Base-by-base conservation (phyloP, 2,329 filamentous ascomycete genomes). In the Leptographium wingfieldii region DNA sequence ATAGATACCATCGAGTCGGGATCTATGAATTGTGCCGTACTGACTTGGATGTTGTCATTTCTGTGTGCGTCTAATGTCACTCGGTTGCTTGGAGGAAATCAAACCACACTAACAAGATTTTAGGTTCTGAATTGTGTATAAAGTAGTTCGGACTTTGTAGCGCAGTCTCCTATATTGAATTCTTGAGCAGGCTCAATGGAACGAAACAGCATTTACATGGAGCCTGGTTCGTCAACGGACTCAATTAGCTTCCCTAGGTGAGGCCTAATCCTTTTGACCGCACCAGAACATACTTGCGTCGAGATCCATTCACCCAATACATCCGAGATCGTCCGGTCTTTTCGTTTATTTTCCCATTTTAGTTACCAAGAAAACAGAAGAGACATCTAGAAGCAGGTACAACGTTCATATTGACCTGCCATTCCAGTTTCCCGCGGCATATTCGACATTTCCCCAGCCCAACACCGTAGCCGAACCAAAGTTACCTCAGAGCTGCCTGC, bases 331-430 rank as follows among this genome's bases (percentile, higher is more conserved):
- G 3, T 55, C 9, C 12, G 19, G 19, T 11, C 9, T 33, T 35
- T n/a, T 31, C 3, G 3, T 55, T 55, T 25, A 57, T 60, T 57
- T 60, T 49, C 35, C 43, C 33, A 48, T 49, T 51, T 58, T 59
- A 60, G 56, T 60, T 57, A 57, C 56, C 40, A 52, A 57, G 55
- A 57, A 54, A 53, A 46, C 12, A 29, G 12, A 29, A 5, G 27
- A 60, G 38, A 52, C 54, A 56, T 46, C 43, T 35, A 53, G 35
- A 49, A 57, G 5, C 56, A 35, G 55, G 55, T 4, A 35, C 16
- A 48, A 16, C 2, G 12, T 33, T 46, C 14, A n/a, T 16, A 40
- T 43, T 29, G 14, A 27, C 55, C 55, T 31, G 55, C 27, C 27
- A n/a, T 56, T 27, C 40, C 27, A 25, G 52, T 55, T 55, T 55